These are phyloP conservation scores for Kwoniella shivajii DNA, from an alignment of 1,284 basidiomycete genomes.

Conservation along the genomic window DNA sequence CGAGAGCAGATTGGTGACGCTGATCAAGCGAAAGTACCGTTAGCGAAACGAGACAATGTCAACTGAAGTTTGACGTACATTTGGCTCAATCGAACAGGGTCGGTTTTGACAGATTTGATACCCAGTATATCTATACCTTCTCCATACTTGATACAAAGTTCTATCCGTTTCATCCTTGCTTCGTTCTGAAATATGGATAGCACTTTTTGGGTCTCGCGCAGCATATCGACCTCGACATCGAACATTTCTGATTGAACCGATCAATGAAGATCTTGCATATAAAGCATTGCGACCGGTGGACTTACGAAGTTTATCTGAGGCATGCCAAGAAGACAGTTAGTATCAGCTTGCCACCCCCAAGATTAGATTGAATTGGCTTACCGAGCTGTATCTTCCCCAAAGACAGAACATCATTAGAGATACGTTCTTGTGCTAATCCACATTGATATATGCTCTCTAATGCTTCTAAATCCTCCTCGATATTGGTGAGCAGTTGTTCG, in stretches of 20 bases:
- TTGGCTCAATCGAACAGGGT: constrained; percentile 49
- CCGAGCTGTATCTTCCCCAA: constrained; percentile 55
- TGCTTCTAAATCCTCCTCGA: constrained; percentile 53
- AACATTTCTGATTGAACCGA: constrained; percentile 33
- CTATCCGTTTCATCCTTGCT: constrained; percentile 51
- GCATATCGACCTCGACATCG: constrained; percentile 49
- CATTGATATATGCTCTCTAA: constrained; percentile 51
- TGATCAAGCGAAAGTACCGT: constrained; percentile 3
- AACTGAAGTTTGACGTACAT: constrained; percentile 24
- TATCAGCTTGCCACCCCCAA: neutral
- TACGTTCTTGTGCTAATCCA: constrained; percentile 55
- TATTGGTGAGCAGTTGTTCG: constrained; percentile 43
- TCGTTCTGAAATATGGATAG: constrained; percentile 54
- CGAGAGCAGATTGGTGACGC: constrained; percentile 47
- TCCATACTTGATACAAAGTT: constrained; percentile 28
- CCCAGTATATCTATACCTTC: constrained; percentile 31
- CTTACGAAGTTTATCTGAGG: constrained; percentile 42
- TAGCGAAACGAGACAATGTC: neutral
- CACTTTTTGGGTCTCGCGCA: constrained; percentile 45
- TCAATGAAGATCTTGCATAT: neutral
- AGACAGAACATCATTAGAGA: constrained; percentile 56
- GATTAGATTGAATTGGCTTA: constrained; percentile 6
- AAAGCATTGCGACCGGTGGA: neutral
- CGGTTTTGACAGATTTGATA: constrained; percentile 37
- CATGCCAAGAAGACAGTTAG: neutral